phyloP scores from a whole-genome alignment of 2,329 filamentous ascomycete genomes.

The Alternaria panax region DNA sequence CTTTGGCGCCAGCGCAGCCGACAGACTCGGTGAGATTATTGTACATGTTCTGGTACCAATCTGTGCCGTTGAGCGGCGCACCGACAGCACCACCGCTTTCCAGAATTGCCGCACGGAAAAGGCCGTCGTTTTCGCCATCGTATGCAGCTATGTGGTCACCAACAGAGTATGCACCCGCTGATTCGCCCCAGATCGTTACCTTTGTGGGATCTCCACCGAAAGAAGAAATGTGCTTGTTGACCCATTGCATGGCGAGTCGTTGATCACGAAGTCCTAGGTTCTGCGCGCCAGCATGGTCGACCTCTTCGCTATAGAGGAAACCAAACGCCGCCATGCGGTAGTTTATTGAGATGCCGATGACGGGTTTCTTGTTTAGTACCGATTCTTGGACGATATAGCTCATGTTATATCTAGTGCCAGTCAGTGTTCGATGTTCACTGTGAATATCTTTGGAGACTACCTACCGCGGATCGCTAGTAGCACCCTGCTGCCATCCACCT shows the following conservation, averaged over 20 bases:
- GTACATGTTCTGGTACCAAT: slow-evolving; percentile 45
- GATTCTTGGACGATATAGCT: slow-evolving; percentile 44
- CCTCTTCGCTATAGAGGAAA: slow-evolving; percentile 55
- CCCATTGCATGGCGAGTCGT: slow-evolving; percentile 66
- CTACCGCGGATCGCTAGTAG: slow-evolving; percentile 43
- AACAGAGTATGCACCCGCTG: slow-evolving; percentile 67
- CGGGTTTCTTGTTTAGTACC: slow-evolving; percentile 37
- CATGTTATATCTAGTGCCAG: slow-evolving; percentile 34
- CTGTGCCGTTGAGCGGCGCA: slow-evolving; percentile 38
- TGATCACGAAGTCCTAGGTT: slow-evolving; percentile 69
- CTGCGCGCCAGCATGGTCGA: slow-evolving; percentile 45
- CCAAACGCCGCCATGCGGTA: slow-evolving; percentile 60
- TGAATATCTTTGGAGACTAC: neutral
- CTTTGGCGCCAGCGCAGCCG: slow-evolving; percentile 28
- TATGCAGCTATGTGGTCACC: slow-evolving; percentile 49
- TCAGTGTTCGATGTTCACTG: neutral
- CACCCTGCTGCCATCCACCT: slow-evolving; percentile 44
- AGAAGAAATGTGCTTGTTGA: slow-evolving; percentile 63
- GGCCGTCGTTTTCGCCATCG: slow-evolving; percentile 46
- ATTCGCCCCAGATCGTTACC: slow-evolving; percentile 67
- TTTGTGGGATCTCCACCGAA: slow-evolving; percentile 63
- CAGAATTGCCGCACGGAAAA: slow-evolving; percentile 54
- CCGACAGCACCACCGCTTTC: slow-evolving; percentile 48
- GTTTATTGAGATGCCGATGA: slow-evolving; percentile 53
- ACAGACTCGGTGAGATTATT: slow-evolving; percentile 37